Conservation (phyloP, 2,329 filamentous ascomycete genomes). For the Neoscytalidium dimidiatum region DNA sequence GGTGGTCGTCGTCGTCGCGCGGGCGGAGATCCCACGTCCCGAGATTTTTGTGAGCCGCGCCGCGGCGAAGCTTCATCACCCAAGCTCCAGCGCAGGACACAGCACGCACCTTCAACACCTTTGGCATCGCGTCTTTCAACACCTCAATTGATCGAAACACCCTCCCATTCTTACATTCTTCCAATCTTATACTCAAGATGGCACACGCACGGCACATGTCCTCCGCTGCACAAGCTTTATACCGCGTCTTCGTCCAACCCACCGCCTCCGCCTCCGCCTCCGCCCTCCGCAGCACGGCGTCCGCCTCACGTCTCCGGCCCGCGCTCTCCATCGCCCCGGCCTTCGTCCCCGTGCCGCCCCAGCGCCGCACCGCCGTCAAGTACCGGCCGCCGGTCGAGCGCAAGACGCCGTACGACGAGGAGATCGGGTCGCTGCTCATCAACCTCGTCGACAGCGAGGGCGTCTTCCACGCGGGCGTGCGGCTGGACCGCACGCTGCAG, state of each 20-base stretch:
- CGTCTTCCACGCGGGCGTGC: conserved; percentile 35
- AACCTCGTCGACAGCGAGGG: conserved; percentile 45
- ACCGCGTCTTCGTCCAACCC: conserved; percentile 43
- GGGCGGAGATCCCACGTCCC: conserved; percentile 4
- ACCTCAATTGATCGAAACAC: neutral
- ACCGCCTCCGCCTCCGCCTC: neutral
- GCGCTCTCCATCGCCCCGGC: neutral
- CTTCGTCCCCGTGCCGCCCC: conserved; percentile 8
- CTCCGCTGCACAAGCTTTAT: conserved; percentile 43
- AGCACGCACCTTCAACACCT: neutral
- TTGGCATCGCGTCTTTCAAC: neutral
- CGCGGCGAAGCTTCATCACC: conserved; percentile 5
- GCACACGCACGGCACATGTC: conserved; percentile 29
- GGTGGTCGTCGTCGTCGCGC: neutral
- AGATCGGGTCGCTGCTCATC: conserved; percentile 49
- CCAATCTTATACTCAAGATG: neutral
- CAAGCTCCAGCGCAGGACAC: conserved; percentile 1
- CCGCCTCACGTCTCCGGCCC: neutral
- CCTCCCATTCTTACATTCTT: neutral
- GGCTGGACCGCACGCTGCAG: conserved; percentile 41
- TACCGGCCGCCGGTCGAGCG: conserved; percentile 41
- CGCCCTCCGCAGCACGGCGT: conserved; percentile 26
- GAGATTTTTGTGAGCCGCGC: conserved; percentile 16
- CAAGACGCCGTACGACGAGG: conserved; percentile 47
- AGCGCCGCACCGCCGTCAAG: conserved; percentile 22